Evolutionary conservation across 1,284 basidiomycete species (phyloP), one percentile per base, ranked within the genome.

Genomic region (Heterobasidion parviporum): DNA sequence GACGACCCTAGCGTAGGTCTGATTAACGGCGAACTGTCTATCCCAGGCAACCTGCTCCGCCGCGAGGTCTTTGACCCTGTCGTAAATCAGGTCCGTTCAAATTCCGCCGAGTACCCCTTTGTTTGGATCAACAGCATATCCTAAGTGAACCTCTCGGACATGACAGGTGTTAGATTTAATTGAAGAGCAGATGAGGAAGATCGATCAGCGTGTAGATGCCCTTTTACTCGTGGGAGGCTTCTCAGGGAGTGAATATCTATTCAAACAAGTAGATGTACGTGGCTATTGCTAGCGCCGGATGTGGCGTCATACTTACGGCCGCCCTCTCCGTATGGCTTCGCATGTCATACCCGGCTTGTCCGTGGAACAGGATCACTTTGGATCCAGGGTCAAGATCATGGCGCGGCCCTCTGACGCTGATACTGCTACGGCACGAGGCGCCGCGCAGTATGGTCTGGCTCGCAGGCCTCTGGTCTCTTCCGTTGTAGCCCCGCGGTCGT

Each of bases 171-270:
- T 92, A 34, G 76, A 81, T 18, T 76, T 92, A 63, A 82, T 92
- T 62, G 85, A 90, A 62, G 82, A 84, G 26, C 89, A 92, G 69
- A 74, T 83, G 44, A 72, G 71, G 60, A 78, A 75, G 64, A 77
- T 84, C 52, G 78, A 84, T 63, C 82, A 85, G 63, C 75, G 73
- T 43, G 81, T 91, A 63, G 81, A 92, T 73, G 88, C 87, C 15
- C 70, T 92, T 41, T 79, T 92, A 61, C 80, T 92, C 63, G 90
- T 92, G 63, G 89, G 90, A 70, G 90, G 90, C 54, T 92, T 92
- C 68, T 85, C 89, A 48, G 87, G 85, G 10, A 87, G 87, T 67
- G 83, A 88, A 65, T 91, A 92, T 68, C 72, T 91, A 57, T 89
- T 87, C 69, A 77, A 80, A 63, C 79, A 81, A 60, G 83, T 91